Conservation (phyloP, 2,329 filamentous ascomycete species). For the Harringtonia aguacate region DNA sequence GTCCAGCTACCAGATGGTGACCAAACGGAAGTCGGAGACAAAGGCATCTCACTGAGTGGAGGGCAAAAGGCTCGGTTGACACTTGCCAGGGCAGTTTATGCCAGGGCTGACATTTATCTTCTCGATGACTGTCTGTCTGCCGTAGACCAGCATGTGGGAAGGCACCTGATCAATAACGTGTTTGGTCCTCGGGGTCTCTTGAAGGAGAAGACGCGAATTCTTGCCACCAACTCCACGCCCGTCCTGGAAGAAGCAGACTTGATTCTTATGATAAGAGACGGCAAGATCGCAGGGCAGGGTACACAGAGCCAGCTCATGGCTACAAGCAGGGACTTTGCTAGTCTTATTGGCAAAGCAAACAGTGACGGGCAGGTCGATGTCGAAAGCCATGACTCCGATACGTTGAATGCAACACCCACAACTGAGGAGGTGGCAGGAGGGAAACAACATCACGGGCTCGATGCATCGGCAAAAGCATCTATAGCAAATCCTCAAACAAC, state of each 20-base stretch:
- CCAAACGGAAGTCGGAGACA: constrained; percentile 91
- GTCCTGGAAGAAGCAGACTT: constrained; percentile 84
- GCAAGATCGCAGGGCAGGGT: constrained; percentile 74
- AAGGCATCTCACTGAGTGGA: constrained; percentile 89
- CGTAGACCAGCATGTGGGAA: constrained; percentile 95
- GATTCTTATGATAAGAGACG: constrained; percentile 75
- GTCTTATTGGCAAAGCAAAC: constrained; percentile 76
- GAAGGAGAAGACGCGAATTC: constrained; percentile 74
- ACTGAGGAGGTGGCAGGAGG: too few species aligned
- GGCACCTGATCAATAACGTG: constrained; percentile 90
- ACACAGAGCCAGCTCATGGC: constrained; percentile 86
- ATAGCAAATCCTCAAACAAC: too few species aligned
- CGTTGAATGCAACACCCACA: too few species aligned
- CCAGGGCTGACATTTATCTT: constrained; percentile 87
- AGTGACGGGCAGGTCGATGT: constrained; percentile 46
- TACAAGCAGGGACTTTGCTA: constrained; percentile 83
- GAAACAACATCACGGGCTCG: too few species aligned
- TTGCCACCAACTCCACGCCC: constrained; percentile 91
- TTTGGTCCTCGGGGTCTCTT: constrained; percentile 78
- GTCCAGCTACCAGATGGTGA: constrained; percentile 88
- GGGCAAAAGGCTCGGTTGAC: constrained; percentile 93
- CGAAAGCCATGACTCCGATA: constrained; percentile 47
- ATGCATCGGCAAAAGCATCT: too few species aligned
- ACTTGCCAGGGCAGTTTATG: constrained; percentile 88
- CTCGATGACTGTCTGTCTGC: constrained; percentile 91